Conservation (phyloP, 495 filamentous ascomycete species). For the Xanthoparmelia taractica region DNA sequence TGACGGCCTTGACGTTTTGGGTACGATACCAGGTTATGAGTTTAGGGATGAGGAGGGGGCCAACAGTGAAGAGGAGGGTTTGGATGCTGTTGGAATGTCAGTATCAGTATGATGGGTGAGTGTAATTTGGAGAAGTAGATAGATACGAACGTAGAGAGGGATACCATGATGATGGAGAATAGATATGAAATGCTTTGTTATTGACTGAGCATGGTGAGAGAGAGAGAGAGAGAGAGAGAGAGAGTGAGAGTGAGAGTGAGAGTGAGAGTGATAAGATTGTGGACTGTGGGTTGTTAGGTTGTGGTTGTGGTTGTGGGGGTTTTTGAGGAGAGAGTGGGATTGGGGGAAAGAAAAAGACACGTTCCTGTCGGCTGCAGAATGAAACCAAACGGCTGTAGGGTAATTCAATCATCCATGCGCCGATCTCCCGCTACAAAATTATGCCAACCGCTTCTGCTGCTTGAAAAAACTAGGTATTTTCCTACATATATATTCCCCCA, state of each 20-base stretch:
- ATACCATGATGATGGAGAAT: constrained; percentile 18
- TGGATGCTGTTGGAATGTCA: constrained; percentile 49
- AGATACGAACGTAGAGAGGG: constrained; percentile 24
- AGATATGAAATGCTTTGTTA: constrained; percentile 15
- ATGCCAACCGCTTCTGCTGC: neutral
- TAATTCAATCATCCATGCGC: neutral
- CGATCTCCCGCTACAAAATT: neutral
- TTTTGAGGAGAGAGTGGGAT: neutral
- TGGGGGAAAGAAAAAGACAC: constrained; percentile 5
- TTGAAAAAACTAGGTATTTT: neutral
- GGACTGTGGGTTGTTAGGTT: no score
- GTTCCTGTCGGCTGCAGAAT: constrained; percentile 6
- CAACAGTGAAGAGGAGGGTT: constrained; percentile 76
- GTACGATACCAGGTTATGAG: constrained; percentile 62
- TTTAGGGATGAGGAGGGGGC: constrained; percentile 71
- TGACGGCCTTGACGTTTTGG: constrained; percentile 40
- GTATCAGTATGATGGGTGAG: neutral
- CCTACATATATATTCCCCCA: no score
- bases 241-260: no score
- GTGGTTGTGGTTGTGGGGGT: neutral
- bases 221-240: no score
- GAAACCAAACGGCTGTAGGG: neutral
- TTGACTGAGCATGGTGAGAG: constrained; percentile 19
- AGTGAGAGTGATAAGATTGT: no score
- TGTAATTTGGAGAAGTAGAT: neutral